Conservation (phyloP, 106 monocot species). For the Dendrobium catenatum region DNA sequence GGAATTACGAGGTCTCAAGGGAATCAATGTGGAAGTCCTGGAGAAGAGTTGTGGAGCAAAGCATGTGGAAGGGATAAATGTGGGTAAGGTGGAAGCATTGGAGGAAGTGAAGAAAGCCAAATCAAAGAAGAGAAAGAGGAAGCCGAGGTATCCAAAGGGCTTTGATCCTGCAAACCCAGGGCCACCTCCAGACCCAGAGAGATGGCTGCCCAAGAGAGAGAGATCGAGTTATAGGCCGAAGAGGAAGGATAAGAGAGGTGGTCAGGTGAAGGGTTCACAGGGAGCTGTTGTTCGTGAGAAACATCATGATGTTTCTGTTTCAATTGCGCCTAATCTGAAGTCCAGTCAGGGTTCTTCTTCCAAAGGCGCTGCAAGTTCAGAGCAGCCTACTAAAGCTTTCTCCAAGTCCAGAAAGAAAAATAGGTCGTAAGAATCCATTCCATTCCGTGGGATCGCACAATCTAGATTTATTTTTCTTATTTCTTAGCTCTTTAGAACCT, state of each 20-base stretch:
- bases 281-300: constrained; percentile 79
- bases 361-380: constrained; percentile 25
- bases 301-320: constrained; percentile 47
- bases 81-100: constrained; percentile 29
- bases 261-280: constrained; percentile 82
- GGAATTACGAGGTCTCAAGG: constrained; percentile 59
- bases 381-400: constrained; percentile 28
- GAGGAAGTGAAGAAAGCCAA: constrained; percentile 64
- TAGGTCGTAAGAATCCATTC: background rate
- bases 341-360: constrained; percentile 19
- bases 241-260: constrained; percentile 89
- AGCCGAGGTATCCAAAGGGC: constrained; percentile 85
- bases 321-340: constrained; percentile 22
- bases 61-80: constrained; percentile 40
- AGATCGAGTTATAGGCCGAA: constrained; percentile 84
- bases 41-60: constrained; percentile 88
- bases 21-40: constrained; percentile 52
- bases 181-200: constrained; percentile 90
- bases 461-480: no score
- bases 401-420: constrained; percentile 51
- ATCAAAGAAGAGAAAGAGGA: constrained; percentile 90
- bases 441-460: background rate
- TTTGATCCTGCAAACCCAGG: constrained; percentile 92
- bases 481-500: no score
- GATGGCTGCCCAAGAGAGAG: constrained; percentile 92